A percentile compares a stretch with the other conserved stretches of the same genome.
phyloP scores from a whole-genome alignment of 768 basidiomycete genomes.

The Royoungia palumana region DNA sequence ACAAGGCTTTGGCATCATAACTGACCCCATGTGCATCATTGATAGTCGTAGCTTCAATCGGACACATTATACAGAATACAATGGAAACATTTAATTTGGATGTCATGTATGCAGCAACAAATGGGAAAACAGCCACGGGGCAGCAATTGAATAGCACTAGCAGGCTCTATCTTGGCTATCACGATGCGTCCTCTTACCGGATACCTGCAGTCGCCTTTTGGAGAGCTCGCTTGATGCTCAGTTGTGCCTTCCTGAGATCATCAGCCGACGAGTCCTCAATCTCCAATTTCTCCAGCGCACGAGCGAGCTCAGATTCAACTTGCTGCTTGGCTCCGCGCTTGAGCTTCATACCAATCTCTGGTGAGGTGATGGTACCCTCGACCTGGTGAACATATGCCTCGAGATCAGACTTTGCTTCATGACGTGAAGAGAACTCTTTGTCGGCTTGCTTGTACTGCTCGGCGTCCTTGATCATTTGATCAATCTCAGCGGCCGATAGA shows the following conservation, averaged over 20 bases:
- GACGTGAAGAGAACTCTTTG: constrained; percentile 97
- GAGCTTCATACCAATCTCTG: constrained; percentile 97
- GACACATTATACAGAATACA: constrained; percentile 2
- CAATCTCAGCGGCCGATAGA: constrained; percentile 95
- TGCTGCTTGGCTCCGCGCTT: constrained; percentile 94
- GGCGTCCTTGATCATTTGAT: constrained; percentile 99
- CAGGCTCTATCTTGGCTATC: constrained; percentile 16
- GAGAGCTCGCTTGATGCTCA: constrained; percentile 92
- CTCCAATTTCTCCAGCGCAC: constrained; percentile 97
- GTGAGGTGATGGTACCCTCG: constrained; percentile 92
- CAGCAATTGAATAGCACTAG: constrained; percentile 8
- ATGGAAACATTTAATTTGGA: constrained; percentile 11
- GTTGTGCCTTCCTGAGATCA: constrained; percentile 94
- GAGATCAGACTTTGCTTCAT: constrained; percentile 97
- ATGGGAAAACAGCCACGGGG: constrained; percentile 16
- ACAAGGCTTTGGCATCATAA: constrained; percentile 50
- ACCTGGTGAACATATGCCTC: constrained; percentile 98
- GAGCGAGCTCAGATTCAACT: constrained; percentile 96
- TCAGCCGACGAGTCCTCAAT: constrained; percentile 92
- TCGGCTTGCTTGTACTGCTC: constrained; percentile 95
- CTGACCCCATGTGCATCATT: no score
- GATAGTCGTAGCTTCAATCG: background rate
- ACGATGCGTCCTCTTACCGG: constrained; percentile 46
- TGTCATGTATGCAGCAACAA: constrained; percentile 13
- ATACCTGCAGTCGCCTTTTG: constrained; percentile 96